These are phyloP conservation scores for Penicillium hesseltinei DNA, from an alignment of 2,329 filamentous ascomycete species.

Conservation along the genomic window DNA sequence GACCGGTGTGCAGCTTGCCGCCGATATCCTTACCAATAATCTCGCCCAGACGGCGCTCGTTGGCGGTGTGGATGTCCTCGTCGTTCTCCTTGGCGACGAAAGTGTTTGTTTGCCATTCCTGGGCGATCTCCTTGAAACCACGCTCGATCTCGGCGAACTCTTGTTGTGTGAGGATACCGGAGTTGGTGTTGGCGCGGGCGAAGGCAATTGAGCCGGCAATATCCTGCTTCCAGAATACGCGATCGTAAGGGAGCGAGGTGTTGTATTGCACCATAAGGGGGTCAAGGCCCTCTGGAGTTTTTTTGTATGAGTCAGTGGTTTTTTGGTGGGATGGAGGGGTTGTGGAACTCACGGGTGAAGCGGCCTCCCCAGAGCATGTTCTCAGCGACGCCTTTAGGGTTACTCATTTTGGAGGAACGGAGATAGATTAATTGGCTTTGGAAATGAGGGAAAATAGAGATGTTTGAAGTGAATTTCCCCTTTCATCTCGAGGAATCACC, in stretches of 20 bases:
- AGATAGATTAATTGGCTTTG: conserved; percentile 14
- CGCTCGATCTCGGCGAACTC: conserved; percentile 74
- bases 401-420: conserved; percentile 33
- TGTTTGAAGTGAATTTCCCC: conserved; percentile 4
- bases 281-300: conserved; percentile 67
- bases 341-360: conserved; percentile 53
- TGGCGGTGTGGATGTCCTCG: conserved; percentile 67
- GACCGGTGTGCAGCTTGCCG: conserved; percentile 85
- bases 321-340: conserved; percentile 9
- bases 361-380: conserved; percentile 62
- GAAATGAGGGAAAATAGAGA: conserved; percentile 5
- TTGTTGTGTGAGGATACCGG: conserved; percentile 67
- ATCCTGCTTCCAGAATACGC: conserved; percentile 74
- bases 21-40: conserved; percentile 81
- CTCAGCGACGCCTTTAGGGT: conserved; percentile 40
- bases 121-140: conserved; percentile 60
- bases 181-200: conserved; percentile 73
- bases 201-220: conserved; percentile 79
- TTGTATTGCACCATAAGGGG: conserved; percentile 87
- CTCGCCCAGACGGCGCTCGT: conserved; percentile 72
- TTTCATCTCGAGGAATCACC: conserved; percentile 8
- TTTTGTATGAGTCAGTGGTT: conserved; percentile 23
- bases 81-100: conserved; percentile 41
- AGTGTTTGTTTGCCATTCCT: conserved; percentile 44
- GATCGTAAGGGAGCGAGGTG: conserved; percentile 75